phyloP scores from a whole-genome alignment of 257 asterid genomes.

The Solanum ossicruentum region DNA sequence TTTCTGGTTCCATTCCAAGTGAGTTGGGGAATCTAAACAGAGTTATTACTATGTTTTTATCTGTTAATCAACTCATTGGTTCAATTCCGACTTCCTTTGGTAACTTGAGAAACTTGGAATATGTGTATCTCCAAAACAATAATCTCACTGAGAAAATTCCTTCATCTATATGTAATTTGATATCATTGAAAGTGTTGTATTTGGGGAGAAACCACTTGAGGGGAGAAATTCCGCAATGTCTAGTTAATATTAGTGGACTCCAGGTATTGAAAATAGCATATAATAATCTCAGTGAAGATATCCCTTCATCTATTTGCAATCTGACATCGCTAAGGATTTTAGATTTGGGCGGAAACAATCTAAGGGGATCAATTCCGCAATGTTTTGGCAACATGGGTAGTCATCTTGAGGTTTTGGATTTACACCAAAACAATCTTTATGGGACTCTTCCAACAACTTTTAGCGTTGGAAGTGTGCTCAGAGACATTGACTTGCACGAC shows the following conservation, averaged over 20 bases:
- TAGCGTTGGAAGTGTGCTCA: background rate
- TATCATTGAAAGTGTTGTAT: background rate
- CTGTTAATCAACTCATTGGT: background rate
- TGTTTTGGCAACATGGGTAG: background rate
- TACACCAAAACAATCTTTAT: background rate
- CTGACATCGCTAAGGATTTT: background rate
- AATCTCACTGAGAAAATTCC: slow-evolving; percentile 1
- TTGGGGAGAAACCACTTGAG: background rate
- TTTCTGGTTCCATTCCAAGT: background rate
- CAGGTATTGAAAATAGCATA: background rate
- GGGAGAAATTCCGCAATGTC: background rate
- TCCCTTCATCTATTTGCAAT: background rate
- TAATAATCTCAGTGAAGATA: background rate
- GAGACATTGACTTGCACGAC: background rate
- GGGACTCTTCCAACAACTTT: background rate
- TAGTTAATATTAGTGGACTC: background rate
- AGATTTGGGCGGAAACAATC: background rate
- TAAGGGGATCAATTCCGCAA: background rate
- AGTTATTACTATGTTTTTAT: background rate
- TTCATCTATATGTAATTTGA: background rate
- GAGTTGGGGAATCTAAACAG: background rate
- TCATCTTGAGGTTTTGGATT: background rate
- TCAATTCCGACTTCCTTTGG: background rate
- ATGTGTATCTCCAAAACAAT: background rate
- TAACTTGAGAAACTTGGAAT: background rate